Percentiles rank a stretch among this genome's conserved stretches.
Conservation (phyloP, 805 yeast genomes). For the Nakazawaea wyomingensis region DNA sequence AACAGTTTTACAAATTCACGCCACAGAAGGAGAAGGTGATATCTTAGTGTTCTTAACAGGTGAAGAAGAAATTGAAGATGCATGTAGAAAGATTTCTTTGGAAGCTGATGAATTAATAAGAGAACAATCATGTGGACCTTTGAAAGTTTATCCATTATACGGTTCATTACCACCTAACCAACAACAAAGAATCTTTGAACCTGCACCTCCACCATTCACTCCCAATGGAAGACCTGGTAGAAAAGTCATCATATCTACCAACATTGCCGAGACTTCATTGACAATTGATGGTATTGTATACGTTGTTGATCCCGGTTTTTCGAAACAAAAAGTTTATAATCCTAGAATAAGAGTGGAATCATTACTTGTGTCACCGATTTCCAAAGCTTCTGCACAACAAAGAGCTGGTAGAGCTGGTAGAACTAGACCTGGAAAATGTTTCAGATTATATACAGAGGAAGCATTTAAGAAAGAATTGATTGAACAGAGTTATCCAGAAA, state of each 20-base stretch:
- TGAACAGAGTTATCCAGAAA: conserved; percentile 95
- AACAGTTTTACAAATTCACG: conserved; percentile 94
- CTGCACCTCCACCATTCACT: conserved; percentile 72
- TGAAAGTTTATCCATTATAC: conserved; percentile 86
- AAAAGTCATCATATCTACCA: conserved; percentile 86
- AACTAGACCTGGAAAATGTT: conserved; percentile 97
- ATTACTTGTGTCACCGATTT: conserved; percentile 88
- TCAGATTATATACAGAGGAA: conserved; percentile 92
- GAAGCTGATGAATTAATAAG: conserved; percentile 87
- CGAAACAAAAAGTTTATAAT: conserved; percentile 93
- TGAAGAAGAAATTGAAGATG: conserved; percentile 97
- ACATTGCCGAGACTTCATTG: conserved; percentile 95
- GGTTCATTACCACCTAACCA: conserved; percentile 96
- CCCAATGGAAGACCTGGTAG: conserved; percentile 90
- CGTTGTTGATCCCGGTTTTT: conserved; percentile 96
- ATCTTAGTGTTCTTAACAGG: conserved; percentile 84
- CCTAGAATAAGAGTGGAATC: conserved; percentile 96
- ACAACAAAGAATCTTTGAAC: conserved; percentile 90
- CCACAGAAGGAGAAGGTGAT: conserved; percentile 93
- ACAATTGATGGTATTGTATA: conserved; percentile 97
- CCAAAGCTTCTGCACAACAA: conserved; percentile 96
- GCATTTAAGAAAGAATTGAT: conserved; percentile 91
- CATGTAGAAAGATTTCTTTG: conserved; percentile 78
- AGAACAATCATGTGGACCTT: conserved; percentile 87
- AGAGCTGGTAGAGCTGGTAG: conserved; percentile 99